phyloP scores from a whole-genome alignment of 164 flowering plant species.

The Vitis labrusca region DNA sequence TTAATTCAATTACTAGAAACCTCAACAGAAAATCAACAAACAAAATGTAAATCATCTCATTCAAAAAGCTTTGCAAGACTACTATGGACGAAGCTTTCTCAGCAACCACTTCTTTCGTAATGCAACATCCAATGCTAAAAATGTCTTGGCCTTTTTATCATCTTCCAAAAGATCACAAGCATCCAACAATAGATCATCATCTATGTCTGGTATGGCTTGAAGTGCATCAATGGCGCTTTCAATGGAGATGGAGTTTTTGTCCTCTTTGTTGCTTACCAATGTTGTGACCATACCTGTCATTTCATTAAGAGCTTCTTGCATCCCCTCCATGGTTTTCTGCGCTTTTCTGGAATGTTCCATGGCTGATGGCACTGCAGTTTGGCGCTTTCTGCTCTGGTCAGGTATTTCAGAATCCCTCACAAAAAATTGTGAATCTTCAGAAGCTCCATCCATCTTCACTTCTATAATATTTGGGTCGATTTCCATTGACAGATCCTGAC shows the following conservation, averaged over 20 bases:
- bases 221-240: slow-evolving; percentile 42
- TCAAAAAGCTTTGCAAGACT: neutral
- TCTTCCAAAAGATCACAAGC: slow-evolving; percentile 58
- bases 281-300: slow-evolving; percentile 14
- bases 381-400: slow-evolving; percentile 30
- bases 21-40: neutral
- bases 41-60: neutral
- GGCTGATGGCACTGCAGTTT: slow-evolving; percentile 2
- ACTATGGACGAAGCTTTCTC: slow-evolving; percentile 39
- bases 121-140: slow-evolving; percentile 42
- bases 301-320: slow-evolving; percentile 15
- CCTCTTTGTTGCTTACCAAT: slow-evolving; percentile 14
- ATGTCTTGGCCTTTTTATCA: slow-evolving; percentile 52
- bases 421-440: slow-evolving; percentile 6
- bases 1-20: too few species aligned
- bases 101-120: slow-evolving; percentile 51
- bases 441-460: slow-evolving; percentile 18
- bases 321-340: slow-evolving; percentile 18
- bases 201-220: slow-evolving; percentile 41
- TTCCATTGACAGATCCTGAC: slow-evolving; percentile 21
- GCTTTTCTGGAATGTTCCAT: slow-evolving; percentile 19
- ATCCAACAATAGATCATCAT: slow-evolving; percentile 51
- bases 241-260: slow-evolving; percentile 19
- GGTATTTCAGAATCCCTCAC: slow-evolving; percentile 10
- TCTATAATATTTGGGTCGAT: slow-evolving; percentile 9